phyloP scores from a whole-genome alignment of 2,329 filamentous ascomycete genomes.

The Verticillium nonalfalfae region DNA sequence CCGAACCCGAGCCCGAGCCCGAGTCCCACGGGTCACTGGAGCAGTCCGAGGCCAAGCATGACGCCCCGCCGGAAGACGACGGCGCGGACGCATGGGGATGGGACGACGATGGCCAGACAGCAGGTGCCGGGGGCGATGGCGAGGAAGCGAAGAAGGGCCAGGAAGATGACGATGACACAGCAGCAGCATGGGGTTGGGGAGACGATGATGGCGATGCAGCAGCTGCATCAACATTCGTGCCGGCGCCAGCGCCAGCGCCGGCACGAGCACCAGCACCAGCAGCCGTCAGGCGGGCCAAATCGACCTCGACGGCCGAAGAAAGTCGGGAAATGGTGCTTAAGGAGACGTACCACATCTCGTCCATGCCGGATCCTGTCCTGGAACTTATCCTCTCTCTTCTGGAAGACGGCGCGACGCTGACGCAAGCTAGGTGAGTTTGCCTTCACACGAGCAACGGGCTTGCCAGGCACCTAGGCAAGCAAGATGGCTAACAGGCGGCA shows the following conservation, averaged over 20 bases:
- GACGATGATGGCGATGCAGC: constrained; percentile 49
- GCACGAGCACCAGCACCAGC: background rate
- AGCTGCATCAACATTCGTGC: background rate
- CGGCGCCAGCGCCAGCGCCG: background rate
- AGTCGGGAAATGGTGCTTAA: constrained; percentile 67
- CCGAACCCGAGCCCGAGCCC: constrained; percentile 4
- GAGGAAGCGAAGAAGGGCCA: constrained; percentile 11
- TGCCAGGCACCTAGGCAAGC: background rate
- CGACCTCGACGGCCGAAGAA: constrained; percentile 18
- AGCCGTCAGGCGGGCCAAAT: constrained; percentile 4
- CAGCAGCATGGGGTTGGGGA: constrained; percentile 83
- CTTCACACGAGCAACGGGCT: background rate
- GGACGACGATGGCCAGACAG: constrained; percentile 58
- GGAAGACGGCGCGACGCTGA: constrained; percentile 56
- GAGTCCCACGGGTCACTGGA: constrained; percentile 6
- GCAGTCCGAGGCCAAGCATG: constrained; percentile 9
- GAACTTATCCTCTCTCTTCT: constrained; percentile 54
- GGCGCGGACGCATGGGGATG: constrained; percentile 74
- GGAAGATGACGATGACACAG: constrained; percentile 39
- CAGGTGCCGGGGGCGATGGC: constrained; percentile 21
- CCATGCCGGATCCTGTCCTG: constrained; percentile 74
- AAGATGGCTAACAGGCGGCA: constrained; percentile 11
- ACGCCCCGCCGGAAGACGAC: constrained; percentile 27
- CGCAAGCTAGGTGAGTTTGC: constrained; percentile 39
- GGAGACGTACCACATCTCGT: constrained; percentile 84